Base-by-base conservation (phyloP, 2,329 filamentous ascomycete species). In the Chaetothyriales sp. region DNA sequence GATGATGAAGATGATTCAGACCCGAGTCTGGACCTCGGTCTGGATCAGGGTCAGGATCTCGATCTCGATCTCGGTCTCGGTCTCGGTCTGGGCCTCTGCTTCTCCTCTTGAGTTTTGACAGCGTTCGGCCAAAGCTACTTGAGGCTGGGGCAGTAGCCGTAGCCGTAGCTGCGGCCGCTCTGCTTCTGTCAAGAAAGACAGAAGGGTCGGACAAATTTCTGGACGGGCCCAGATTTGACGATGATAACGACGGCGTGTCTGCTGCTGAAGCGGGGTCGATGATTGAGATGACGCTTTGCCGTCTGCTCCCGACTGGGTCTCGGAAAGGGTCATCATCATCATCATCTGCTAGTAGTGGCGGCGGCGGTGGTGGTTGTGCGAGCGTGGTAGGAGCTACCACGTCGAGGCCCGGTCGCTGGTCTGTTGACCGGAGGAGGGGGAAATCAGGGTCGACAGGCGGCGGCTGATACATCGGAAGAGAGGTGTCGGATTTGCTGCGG, bases 371-470 rank as follows among this genome's bases (percentile, higher is more conserved):
- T 25, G 22, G 22, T 6, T 3, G 22, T 20, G 64, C 62, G 12
- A 61, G 61, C 12, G 50, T 57, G 1, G 65, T 64, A 28, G 68
- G 10, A 39, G 32, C 15, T 12, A 15, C 61, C 50, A n/a, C n/a
- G n/a, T 70, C 68, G 44, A 68, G 58, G 53, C 67, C 70, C 18
- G 63, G 66, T 43, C 66, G 61, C 26, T 25, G 3, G 22, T 56
- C 59, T 42, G 52, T 25, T 25, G 22, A 25, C n/a, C n/a, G n/a
- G 22, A 6, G 22, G 6, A 25, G 22, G 22, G 22, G 22, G 8
- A 43, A 58, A 36, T 43, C 19, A 55, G 32, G 50, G 51, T 32
- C 54, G 22, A 6, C 54, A n/a, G n/a, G n/a, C n/a, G n/a, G 50
- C 15, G 44, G 55, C 53, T 8, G 51, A 49, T 10, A 59, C 55